Base-by-base conservation (phyloP, 441 rosid genomes). In the Gossypium lobatum region DNA sequence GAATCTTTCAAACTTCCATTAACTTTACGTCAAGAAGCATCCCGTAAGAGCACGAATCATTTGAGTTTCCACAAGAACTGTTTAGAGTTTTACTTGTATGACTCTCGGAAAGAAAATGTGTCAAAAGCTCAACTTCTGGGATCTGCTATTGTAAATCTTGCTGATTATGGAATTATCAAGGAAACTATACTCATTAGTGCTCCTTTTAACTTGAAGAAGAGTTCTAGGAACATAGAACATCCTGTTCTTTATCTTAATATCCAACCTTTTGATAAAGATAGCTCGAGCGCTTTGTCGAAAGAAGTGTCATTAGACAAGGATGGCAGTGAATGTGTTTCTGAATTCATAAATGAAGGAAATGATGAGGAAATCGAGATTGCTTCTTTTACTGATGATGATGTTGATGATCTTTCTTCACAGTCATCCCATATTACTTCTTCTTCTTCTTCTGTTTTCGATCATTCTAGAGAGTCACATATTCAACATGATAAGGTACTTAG, bases 81-180 rank as follows among this genome's bases (percentile, higher is more conserved):
- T 72, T 71, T 93, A 3, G 92, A 93, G 58, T 83, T 93, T 46
- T 70, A 79, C 78, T 83, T 93, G 77, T 91, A 81, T 63, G 97
- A 91, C 58, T 82, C 83, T 50, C 81, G 85, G 68, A 86, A 84
- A 76, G 86, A 85, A 80, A 89, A 79, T 73, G 80, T 73, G 1
- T 86, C 76, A 39, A 93, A 91, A 87, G 85, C 90, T 81, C 94
- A 87, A 72, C 81, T 87, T 16, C 77, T 91, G 83, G 98, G 94
- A 64, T 82, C 94, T 0, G 91, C 98, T 3, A 75, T 79, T 48
- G 78, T 90, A 74, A 91, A 91, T 82, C 88, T 93, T 0, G 92
- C 93, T 3, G 95, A 89, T 58, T 89, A 85, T 54, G 97, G 95
- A 55, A 77, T 87, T 73, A 71, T 86, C 78, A 79, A 80, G 53